Evolutionary conservation across 805 yeast genomes (phyloP), one percentile per base, ranked within the genome.

Genomic region (Yarrowia bubula): DNA sequence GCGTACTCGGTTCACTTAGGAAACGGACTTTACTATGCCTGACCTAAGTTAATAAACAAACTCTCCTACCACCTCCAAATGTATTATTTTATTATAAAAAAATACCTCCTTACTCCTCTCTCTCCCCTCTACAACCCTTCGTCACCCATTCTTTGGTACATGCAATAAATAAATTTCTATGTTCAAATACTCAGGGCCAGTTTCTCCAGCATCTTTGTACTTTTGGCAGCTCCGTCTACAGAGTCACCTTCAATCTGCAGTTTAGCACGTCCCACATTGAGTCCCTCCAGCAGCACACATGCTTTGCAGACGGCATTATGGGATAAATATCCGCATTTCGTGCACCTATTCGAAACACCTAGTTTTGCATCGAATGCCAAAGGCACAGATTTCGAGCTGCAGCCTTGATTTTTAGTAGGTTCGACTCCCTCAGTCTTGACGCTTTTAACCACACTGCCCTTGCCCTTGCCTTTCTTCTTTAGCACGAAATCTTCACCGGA

Each of bases 271-370:
- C 83, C 86, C 63, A 83, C 79, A 70, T 92, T 95, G 65, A 95
- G 80, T 0, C 97, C 97, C 67, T 90, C 92, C 57, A 95, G 76
- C 33, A 95, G 77, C 64, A 89, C 83, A 75, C 99, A 95, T 0
- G 99, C 99, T 76, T 95, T 95, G 77, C 99, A 95, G 7, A 92
- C 83, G 71, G 78, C 82, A 74, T 95, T 95, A 68, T 92, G 88
- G 0, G 98, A 90, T 42, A 95, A 77, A 73, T 93, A 95, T 0
- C 98, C 97, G 78, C 99, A 95, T 67, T 86, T 86, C 68, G 86
- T 89, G 78, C 99, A 95, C 66, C 86, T 68, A 1, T 43, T 58
- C 31, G 28, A 64, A 48, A 39, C 67, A 61, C 51, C 51, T 50
- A 61, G 71, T 66, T 35, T 68, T 64, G 66, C 31, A 10, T 61